Evolutionary conservation across 208 protist genomes (phyloP).

Genomic region (Trypanosoma congolense): DNA sequence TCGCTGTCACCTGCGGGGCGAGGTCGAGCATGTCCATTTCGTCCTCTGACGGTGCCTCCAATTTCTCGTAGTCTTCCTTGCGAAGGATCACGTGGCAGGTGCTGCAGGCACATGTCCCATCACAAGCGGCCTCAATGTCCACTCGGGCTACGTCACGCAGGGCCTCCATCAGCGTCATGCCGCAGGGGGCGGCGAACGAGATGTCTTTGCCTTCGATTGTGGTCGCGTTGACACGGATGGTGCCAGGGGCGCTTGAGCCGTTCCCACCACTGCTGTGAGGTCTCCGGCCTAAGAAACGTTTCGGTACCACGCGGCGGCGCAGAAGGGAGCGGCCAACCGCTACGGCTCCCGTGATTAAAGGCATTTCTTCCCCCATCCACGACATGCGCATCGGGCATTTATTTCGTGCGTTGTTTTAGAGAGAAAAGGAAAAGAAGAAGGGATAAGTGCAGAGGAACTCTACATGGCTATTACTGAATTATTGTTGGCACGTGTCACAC

Average conservation of each 20-base stretch:
- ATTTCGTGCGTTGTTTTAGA: too few species aligned
- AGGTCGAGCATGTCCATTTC: conserved; percentile 92
- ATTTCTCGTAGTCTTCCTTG: conserved; percentile 68
- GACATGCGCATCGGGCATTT: too few species aligned
- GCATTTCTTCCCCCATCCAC: too few species aligned
- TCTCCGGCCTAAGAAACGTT: too few species aligned
- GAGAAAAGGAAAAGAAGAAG: too few species aligned
- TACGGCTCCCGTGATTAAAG: too few species aligned
- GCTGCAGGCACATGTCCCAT: conserved; percentile 93
- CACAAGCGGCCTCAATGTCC: conserved; percentile 94
- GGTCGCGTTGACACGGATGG: conserved; percentile 37
- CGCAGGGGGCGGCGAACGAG: conserved; percentile 41
- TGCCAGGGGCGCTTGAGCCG: conserved; percentile 22
- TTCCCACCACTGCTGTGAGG: neutral
- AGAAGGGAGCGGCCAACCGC: too few species aligned
- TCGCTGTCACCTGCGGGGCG: conserved; percentile 49
- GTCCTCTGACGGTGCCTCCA: conserved; percentile 86
- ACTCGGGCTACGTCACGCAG: conserved; percentile 88
- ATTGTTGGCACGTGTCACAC: too few species aligned
- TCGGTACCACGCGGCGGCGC: too few species aligned
- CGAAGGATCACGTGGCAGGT: conserved; percentile 95
- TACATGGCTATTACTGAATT: too few species aligned
- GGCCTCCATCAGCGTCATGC: conserved; percentile 81
- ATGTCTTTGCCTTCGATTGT: conserved; percentile 20
- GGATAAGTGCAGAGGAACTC: too few species aligned